phyloP scores from a whole-genome alignment of 768 basidiomycete genomes.

The Calocybe gangraenosa region DNA sequence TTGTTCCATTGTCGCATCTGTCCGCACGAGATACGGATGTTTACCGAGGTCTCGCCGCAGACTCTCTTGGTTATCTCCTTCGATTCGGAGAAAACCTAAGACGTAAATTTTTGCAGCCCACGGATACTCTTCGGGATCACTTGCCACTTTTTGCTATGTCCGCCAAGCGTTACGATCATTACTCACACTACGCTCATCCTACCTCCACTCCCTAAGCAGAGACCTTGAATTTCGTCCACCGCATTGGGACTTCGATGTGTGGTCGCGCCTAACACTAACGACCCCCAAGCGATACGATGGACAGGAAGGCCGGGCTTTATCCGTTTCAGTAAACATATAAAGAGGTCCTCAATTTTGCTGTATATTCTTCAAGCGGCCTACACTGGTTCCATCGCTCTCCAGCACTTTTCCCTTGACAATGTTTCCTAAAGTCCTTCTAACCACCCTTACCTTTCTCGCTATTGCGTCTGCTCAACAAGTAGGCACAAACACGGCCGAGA shows the following conservation, averaged over 20 bases:
- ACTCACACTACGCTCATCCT: no score
- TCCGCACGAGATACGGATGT: no score
- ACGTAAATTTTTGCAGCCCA: neutral
- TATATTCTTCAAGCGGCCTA: slow-evolving; percentile 1
- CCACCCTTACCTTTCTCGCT: slow-evolving; percentile 35
- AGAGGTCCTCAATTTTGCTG: neutral
- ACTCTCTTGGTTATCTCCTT: neutral
- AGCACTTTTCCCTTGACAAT: slow-evolving; percentile 20
- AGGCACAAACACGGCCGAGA: slow-evolving; percentile 41
- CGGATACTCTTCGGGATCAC: slow-evolving; percentile 3
- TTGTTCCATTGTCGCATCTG: no score
- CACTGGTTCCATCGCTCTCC: neutral
- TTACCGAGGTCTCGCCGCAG: slow-evolving; percentile 1
- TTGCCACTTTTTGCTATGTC: neutral
- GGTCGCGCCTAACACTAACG: neutral
- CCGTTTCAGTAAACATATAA: slow-evolving; percentile 6
- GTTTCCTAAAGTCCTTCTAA: slow-evolving; percentile 35
- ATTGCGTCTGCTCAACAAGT: slow-evolving; percentile 41
- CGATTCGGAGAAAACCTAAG: neutral
- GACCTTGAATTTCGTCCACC: neutral
- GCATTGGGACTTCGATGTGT: neutral
- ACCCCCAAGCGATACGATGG: neutral
- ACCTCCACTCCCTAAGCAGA: no score
- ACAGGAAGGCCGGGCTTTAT: slow-evolving; percentile 5
- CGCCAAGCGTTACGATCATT: neutral